phyloP scores from a whole-genome alignment of 768 basidiomycete species.

The Russula brevipes region DNA sequence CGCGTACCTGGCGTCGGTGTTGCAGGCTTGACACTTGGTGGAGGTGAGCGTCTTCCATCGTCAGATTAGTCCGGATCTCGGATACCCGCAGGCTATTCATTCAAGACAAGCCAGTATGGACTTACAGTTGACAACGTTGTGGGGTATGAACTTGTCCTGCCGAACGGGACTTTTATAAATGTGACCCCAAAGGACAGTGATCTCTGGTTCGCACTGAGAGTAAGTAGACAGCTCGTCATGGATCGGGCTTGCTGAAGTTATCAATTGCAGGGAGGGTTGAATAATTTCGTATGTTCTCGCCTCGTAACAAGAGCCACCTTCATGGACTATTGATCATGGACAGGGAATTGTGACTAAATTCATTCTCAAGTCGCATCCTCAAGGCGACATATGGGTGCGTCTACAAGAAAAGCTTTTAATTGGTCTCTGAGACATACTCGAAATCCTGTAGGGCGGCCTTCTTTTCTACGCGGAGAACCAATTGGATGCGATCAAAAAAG shows the following conservation, averaged over 20 bases:
- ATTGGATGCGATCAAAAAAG: background rate
- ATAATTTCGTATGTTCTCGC: conserved; percentile 10
- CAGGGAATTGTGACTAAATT: conserved; percentile 23
- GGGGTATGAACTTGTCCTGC: conserved; percentile 30
- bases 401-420: background rate
- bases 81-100: conserved; percentile 29
- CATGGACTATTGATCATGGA: background rate
- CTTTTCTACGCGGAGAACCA: background rate
- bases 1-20: conserved; percentile 26
- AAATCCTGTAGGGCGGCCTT: background rate
- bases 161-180: conserved; percentile 27
- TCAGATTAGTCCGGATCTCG: background rate
- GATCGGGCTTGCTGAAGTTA: background rate
- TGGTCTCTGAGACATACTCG: background rate
- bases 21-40: conserved; percentile 27
- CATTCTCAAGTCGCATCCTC: conserved; percentile 8
- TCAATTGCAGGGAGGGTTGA: conserved; percentile 12
- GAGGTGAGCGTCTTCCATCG: conserved; percentile 11
- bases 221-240: background rate
- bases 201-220: conserved; percentile 20
- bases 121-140: conserved; percentile 34
- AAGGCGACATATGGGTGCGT: conserved; percentile 16
- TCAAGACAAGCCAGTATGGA: conserved; percentile 32
- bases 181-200: conserved; percentile 9
- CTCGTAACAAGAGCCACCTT: too few relatives aligned